Evolutionary conservation across 2,329 filamentous ascomycete species (phyloP).

Genomic region (Penicillium polonicum): DNA sequence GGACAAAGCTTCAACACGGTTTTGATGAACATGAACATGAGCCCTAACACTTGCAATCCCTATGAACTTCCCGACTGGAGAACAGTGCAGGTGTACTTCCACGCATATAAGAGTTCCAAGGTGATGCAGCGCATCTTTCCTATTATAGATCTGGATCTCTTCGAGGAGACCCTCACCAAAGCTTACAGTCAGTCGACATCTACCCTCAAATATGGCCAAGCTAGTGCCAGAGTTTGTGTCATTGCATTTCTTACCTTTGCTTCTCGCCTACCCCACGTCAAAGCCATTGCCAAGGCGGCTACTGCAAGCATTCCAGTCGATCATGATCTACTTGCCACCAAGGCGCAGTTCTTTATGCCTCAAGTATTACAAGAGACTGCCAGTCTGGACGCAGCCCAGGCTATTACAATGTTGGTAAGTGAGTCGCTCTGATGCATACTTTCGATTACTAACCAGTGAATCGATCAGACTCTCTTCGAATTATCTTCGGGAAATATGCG

Average conservation of each 20-base stretch:
- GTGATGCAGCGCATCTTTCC: slow-evolving; percentile 51
- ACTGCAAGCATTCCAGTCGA: slow-evolving; percentile 32
- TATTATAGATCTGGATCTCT: slow-evolving; percentile 49
- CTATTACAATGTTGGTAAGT: slow-evolving; percentile 51
- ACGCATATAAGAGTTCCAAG: slow-evolving; percentile 32
- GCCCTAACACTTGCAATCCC: slow-evolving; percentile 18
- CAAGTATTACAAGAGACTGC: slow-evolving; percentile 45
- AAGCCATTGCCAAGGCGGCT: not conserved
- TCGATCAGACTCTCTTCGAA: slow-evolving; percentile 45
- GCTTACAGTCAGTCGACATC: slow-evolving; percentile 43
- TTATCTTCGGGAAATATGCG: slow-evolving; percentile 50
- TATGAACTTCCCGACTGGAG: slow-evolving; percentile 40
- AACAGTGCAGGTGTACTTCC: slow-evolving; percentile 34
- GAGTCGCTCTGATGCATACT: not conserved
- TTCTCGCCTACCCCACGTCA: slow-evolving; percentile 24
- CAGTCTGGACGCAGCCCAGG: slow-evolving; percentile 48
- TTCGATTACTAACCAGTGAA: not conserved
- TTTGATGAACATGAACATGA: slow-evolving; percentile 20
- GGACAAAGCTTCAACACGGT: slow-evolving; percentile 22
- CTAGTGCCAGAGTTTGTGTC: slow-evolving; percentile 49
- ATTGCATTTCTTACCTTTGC: slow-evolving; percentile 50
- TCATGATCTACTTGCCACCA: slow-evolving; percentile 42
- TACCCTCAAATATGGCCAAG: slow-evolving; percentile 23
- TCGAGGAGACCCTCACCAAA: slow-evolving; percentile 45
- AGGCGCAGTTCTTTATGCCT: slow-evolving; percentile 46